phyloP scores from a whole-genome alignment of 306 rosid species.

The Prunus campanulata region DNA sequence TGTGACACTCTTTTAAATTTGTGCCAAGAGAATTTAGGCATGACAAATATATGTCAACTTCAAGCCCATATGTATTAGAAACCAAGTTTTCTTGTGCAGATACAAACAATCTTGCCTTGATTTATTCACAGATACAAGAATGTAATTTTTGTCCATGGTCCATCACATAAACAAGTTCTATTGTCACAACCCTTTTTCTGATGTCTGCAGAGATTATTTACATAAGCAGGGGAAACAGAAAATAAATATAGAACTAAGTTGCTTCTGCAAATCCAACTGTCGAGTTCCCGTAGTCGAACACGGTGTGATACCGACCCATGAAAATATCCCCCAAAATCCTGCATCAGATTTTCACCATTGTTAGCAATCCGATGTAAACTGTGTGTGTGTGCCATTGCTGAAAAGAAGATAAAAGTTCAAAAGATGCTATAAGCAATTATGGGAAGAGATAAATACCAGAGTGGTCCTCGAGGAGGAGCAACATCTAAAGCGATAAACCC shows the following conservation, averaged over 20 bases:
- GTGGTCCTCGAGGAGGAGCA: slow-evolving; percentile 66
- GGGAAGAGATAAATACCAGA: slow-evolving; percentile 38
- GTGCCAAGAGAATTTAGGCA: neutral
- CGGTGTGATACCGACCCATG: slow-evolving; percentile 58
- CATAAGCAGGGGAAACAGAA: neutral
- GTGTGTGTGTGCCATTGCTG: neutral
- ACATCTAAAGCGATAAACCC: slow-evolving; percentile 58
- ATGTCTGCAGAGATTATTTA: neutral
- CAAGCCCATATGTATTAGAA: neutral
- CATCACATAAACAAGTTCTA: neutral
- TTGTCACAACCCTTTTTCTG: neutral
- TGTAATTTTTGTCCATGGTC: neutral
- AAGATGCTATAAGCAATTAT: neutral
- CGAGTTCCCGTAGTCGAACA: slow-evolving; percentile 46
- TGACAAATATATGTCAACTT: neutral
- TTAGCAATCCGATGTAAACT: neutral
- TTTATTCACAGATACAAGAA: slow-evolving; percentile 11
- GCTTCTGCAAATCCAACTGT: slow-evolving; percentile 57
- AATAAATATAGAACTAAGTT: slow-evolving; percentile 18
- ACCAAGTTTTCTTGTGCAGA: neutral
- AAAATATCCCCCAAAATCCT: slow-evolving; percentile 69
- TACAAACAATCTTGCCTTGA: slow-evolving; percentile 1
- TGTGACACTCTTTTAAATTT: neutral
- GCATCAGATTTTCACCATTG: slow-evolving; percentile 10
- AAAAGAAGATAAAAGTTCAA: neutral